Base-by-base conservation (phyloP, 202 grass and related monocot genomes). In the Elaeis oleifera region DNA sequence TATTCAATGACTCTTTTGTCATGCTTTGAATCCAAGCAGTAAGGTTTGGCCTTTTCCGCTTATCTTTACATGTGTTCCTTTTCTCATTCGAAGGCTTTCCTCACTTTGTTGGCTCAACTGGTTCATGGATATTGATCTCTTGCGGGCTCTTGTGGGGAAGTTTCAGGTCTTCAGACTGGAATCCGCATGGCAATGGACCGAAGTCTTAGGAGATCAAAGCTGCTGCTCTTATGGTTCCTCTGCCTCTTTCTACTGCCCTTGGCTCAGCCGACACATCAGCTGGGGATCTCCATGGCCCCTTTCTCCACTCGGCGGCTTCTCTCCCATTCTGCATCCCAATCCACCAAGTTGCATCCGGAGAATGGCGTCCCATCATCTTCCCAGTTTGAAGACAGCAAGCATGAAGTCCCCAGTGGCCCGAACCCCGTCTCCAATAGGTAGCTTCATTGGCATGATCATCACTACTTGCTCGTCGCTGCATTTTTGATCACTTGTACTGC, bases 391-490 rank as follows among this genome's bases (percentile, higher is more conserved):
- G 44, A 48, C 0, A 52, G 23, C 63, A 53, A 65, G 23, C 63
- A 65, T n/a, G 63, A 65, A 52, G 63, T 65, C 6, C 63, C 63
- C 22, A 65, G 63, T 16, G 63, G 63, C 23, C 63, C 63, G 0
- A 65, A 65, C 63, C 63, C 63, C 14, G 49, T 65, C 49, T 51
- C 63, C 6, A 65, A 65, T 49, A 65, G 63, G 63, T 65, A 25
- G 14, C 5, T 44, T 44, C 36, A 44, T 44, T 44, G 36, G 36
- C 8, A 44, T 14, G 36, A 1, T 13, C 36, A 5, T 13, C 36
- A 11, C 0, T 44, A 13, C 36, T 44, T 44, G 9, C 36, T 39
- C 9, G 6, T 39, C 32, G 32, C 8, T 39, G 7, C 32, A 6
- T 9, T 39, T 39, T 9, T 39, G 1, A 39, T 39, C 32, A 39